A percentile compares a stretch with the other conserved stretches of the same genome.
phyloP scores from a whole-genome alignment of 768 basidiomycete genomes.

The Pleurotus tuoliensis region DNA sequence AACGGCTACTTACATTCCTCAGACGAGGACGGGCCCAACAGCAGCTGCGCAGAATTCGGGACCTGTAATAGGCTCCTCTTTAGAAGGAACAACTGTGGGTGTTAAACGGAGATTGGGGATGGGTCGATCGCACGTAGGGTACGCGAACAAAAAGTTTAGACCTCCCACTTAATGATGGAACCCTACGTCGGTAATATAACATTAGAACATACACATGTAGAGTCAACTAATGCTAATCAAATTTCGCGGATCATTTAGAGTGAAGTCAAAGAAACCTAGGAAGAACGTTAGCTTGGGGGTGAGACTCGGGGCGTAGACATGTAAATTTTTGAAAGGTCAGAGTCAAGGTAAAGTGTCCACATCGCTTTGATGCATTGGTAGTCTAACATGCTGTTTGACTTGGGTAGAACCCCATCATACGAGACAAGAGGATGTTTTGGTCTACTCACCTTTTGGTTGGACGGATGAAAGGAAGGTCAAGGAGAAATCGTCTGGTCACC shows the following conservation, averaged over 20 bases:
- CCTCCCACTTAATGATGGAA: slow-evolving; percentile 29
- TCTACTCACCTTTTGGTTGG: not conserved
- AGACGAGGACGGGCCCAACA: not conserved
- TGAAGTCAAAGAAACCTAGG: too few relatives aligned
- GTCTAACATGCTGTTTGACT: slow-evolving; percentile 52
- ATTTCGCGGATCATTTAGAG: too few relatives aligned
- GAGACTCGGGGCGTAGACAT: not conserved
- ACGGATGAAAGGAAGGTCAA: not conserved
- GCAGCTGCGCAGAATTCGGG: not conserved
- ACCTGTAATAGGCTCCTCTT: not conserved
- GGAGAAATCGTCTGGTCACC: not conserved
- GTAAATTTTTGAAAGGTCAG: slow-evolving; percentile 9
- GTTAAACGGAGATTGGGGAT: slow-evolving; percentile 61
- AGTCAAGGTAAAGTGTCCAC: slow-evolving; percentile 34
- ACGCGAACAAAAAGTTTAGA: slow-evolving; percentile 72
- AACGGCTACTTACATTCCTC: not conserved
- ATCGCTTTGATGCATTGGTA: slow-evolving; percentile 39
- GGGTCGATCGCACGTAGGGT: slow-evolving; percentile 47
- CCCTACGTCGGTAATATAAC: not conserved
- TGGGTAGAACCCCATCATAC: slow-evolving; percentile 34
- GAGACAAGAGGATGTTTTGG: not conserved
- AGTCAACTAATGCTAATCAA: too few relatives aligned
- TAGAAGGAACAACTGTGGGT: slow-evolving; percentile 17
- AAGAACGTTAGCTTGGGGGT: too few relatives aligned
- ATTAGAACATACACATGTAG: not conserved